Evolutionary conservation across 2,329 filamentous ascomycete genomes (phyloP).

Genomic region (Pezicula neosporulosa): DNA sequence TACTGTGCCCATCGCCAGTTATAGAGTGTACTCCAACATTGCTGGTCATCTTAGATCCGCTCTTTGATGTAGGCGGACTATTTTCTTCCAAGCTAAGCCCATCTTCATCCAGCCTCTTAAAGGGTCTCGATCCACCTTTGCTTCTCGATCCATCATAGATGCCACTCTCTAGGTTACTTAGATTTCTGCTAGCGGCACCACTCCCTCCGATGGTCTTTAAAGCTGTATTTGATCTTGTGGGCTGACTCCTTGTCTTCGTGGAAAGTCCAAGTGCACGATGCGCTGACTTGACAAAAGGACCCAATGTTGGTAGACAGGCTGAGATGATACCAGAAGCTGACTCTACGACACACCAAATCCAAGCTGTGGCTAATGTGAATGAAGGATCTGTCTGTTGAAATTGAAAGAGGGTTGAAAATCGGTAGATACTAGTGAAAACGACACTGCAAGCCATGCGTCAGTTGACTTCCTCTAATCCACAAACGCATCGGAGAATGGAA

Average conservation of each 20-base stretch:
- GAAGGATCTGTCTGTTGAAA: neutral
- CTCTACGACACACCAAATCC: neutral
- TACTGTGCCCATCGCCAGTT: neutral
- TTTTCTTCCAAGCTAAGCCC: neutral
- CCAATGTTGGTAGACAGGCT: neutral
- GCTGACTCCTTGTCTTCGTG: neutral
- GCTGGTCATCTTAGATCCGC: neutral
- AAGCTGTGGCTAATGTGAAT: neutral
- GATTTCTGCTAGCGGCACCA: neutral
- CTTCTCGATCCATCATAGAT: neutral
- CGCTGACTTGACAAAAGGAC: neutral
- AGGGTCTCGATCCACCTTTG: neutral
- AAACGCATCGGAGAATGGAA: neutral
- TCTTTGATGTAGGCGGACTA: no score
- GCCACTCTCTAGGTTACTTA: neutral
- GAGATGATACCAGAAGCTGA: neutral
- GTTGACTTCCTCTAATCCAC: neutral
- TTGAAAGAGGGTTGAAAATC: conserved; percentile 3
- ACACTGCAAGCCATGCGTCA: neutral
- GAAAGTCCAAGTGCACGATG: neutral
- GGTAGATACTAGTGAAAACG: conserved; percentile 5
- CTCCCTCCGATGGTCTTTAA: neutral
- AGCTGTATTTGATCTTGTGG: neutral
- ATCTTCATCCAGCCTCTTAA: neutral
- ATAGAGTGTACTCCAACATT: no score